Evolutionary conservation across 139 green algal species (phyloP), one percentile per base, ranked within the genome.

Genomic region (Coelastrella sp.): DNA sequence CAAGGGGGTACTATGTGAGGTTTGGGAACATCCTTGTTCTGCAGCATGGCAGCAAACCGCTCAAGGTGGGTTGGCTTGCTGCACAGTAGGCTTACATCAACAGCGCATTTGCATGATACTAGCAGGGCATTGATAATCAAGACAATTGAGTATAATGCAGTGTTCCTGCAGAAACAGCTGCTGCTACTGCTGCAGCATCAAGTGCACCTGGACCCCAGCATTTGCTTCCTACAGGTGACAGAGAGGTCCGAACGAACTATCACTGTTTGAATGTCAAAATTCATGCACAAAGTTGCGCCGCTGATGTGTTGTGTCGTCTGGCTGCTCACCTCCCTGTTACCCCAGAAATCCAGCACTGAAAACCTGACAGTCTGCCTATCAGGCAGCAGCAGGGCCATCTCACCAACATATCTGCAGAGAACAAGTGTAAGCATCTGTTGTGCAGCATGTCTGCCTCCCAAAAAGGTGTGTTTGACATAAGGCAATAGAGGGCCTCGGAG

Each of bases 341-440:
- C 96, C 95, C 95, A 98, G 58, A 98, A 97, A 87, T 98, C 96
- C 6, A 98, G 92, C 74, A 96, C 92, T 35, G 90, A 95, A 76
- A 97, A 94, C 0, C 93, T 63, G 19, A 91, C 65, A 22, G 15
- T 25, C 17, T 35, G 24, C 10, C 35, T n/a, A n/a, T 93, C 87
- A 35, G 93, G 93, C 76, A 92, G 74, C 76, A 97, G 86, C 72
- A 98, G 84, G 8, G 93, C 91, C 75, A 98, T 90, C 90, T 98
- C 96, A 4, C 96, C 96, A 25, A 98, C 90, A 75, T 98, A 98
- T 4, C 96, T 94, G 25, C 94, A 80, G n/a, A n/a, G 87, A 94
- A 85, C 95, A 97, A 93, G 93, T 57, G 65, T n/a, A n/a, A n/a
- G n/a, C n/a, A n/a, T n/a, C n/a, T n/a, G n/a, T n/a, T n/a, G n/a